Conservation (phyloP, 1,284 basidiomycete genomes). For the Cystobasidium pallidum region DNA sequence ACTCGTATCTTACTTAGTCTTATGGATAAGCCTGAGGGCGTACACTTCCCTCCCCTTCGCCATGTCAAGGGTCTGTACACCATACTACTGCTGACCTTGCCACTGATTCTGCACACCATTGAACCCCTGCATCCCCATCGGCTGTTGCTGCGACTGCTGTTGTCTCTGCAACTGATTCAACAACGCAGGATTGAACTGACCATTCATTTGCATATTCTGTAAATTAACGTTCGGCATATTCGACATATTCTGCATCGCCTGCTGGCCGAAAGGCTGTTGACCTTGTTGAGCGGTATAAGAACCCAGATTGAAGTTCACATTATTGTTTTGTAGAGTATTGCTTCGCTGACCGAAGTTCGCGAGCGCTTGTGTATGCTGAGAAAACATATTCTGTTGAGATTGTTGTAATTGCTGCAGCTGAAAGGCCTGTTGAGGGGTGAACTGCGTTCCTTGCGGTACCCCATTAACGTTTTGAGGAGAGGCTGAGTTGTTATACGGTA, state of each 20-base stretch:
- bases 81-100: slow-evolving; percentile 10
- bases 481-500: slow-evolving; percentile 2
- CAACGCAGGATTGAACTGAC: slow-evolving; percentile 31
- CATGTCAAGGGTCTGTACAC: too few relatives aligned
- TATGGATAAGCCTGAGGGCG: too few relatives aligned
- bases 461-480: slow-evolving; percentile 14
- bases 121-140: slow-evolving; percentile 10
- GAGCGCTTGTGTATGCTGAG: slow-evolving; percentile 30
- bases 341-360: slow-evolving; percentile 7
- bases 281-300: slow-evolving; percentile 9
- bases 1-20: not conserved
- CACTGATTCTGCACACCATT: slow-evolving; percentile 14
- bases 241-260: slow-evolving; percentile 24
- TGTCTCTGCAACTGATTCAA: slow-evolving; percentile 35
- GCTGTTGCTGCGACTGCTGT: slow-evolving; percentile 28
- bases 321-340: slow-evolving; percentile 20
- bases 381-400: slow-evolving; percentile 19
- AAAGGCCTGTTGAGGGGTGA: slow-evolving; percentile 31
- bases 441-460: slow-evolving; percentile 5
- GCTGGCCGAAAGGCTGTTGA: slow-evolving; percentile 22
- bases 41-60: too few relatives aligned
- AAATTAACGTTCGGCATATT: slow-evolving; percentile 26
- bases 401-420: slow-evolving; percentile 41
- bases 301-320: slow-evolving; percentile 22
- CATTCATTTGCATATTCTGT: slow-evolving; percentile 23